A percentile compares a stretch with the other conserved stretches of the same genome.
These are phyloP conservation scores for Meyerozyma elateridarum DNA, from an alignment of 1,139 yeast genomes.

Conservation along the genomic window DNA sequence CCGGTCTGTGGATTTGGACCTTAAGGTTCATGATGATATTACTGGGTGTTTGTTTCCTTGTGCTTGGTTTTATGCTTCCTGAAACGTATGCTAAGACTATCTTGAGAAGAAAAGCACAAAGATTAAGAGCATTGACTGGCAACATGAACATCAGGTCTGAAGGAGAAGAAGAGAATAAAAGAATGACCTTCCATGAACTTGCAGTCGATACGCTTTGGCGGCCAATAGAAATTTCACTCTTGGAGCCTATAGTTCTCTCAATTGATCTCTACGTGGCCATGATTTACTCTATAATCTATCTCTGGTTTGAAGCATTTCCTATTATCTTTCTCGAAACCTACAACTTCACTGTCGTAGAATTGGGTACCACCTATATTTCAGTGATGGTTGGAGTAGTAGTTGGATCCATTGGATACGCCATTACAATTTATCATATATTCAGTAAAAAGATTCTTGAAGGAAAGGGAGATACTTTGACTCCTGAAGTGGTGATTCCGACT, in stretches of 20 bases:
- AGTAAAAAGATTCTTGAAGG: constrained; percentile 25
- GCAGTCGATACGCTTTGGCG: constrained; percentile 23
- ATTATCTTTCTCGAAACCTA: constrained; percentile 21
- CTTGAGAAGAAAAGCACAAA: constrained; percentile 40
- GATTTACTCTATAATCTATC: constrained; percentile 26
- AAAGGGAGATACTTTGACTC: constrained; percentile 38
- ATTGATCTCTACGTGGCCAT: constrained; percentile 28
- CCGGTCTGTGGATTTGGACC: constrained; percentile 37
- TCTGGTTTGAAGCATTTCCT: constrained; percentile 37
- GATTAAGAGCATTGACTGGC: constrained; percentile 45
- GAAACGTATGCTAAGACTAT: constrained; percentile 48
- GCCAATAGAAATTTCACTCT: constrained; percentile 27
- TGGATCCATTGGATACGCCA: constrained; percentile 19
- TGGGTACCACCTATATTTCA: constrained; percentile 18
- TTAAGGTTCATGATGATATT: constrained; percentile 41
- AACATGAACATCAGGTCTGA: constrained; percentile 33
- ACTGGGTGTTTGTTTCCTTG: constrained; percentile 26
- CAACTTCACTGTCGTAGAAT: constrained; percentile 24
- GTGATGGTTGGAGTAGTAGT: constrained; percentile 15
- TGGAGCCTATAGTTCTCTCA: constrained; percentile 30
- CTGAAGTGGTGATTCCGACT: constrained; percentile 58
- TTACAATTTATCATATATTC: constrained; percentile 15
- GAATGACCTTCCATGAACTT: constrained; percentile 20
- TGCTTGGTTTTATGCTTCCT: constrained; percentile 38
- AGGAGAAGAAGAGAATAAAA: constrained; percentile 37